A percentile compares a stretch with the other conserved stretches of the same genome.
Evolutionary conservation across 2,329 filamentous ascomycete genomes (phyloP).

Genomic region (Phymatotrichopsis omnivora): DNA sequence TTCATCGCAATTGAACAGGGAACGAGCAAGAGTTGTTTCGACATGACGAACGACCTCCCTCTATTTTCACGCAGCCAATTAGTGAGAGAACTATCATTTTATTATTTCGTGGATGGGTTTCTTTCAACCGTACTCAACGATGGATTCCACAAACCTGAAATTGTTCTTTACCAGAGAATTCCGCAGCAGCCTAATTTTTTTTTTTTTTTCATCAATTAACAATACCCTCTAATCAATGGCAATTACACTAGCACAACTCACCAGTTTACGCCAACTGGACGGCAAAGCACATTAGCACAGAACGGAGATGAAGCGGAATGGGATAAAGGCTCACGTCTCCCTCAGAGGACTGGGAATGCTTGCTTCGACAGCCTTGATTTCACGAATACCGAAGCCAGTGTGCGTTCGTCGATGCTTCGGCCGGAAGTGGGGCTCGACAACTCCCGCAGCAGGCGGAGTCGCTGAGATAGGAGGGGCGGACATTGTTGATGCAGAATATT

Average conservation of each 20-base stretch:
- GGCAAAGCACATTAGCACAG: conserved; percentile 22
- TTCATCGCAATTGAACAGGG: conserved; percentile 97
- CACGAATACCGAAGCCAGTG: conserved; percentile 78
- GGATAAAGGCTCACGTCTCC: conserved; percentile 27
- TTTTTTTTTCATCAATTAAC: background rate
- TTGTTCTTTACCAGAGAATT: conserved; percentile 30
- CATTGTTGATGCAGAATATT: conserved; percentile 5
- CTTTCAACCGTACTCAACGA: background rate
- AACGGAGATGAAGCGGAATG: background rate
- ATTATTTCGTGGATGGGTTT: background rate
- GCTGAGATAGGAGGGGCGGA: conserved; percentile 22
- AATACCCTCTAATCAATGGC: too few species aligned
- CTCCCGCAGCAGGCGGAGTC: conserved; percentile 28
- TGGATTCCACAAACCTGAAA: conserved; percentile 27
- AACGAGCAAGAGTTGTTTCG: conserved; percentile 89
- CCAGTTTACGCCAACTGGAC: conserved; percentile 31
- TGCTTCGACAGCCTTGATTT: conserved; percentile 82
- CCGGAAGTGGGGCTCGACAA: conserved; percentile 42
- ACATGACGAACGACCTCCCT: conserved; percentile 84
- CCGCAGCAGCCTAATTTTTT: conserved; percentile 29
- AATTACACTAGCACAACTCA: too few species aligned
- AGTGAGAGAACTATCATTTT: conserved; percentile 1
- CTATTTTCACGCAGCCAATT: conserved; percentile 37
- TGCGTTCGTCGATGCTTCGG: conserved; percentile 97
- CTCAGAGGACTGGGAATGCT: conserved; percentile 30